phyloP scores from a whole-genome alignment of 1,139 yeast genomes.

The Hansenula lynferdii region DNA sequence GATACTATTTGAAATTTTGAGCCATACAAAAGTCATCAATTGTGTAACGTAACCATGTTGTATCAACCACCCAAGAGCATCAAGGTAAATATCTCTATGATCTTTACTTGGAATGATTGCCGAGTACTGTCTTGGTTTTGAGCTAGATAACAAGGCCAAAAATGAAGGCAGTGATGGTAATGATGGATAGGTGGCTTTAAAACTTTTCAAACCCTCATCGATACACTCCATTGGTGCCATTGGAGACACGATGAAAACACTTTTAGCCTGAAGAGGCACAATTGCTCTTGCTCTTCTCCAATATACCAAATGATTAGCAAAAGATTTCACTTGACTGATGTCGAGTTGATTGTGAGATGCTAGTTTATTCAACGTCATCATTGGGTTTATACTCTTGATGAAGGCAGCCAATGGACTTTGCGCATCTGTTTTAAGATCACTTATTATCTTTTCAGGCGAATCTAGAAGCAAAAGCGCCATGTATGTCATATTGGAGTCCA shows the following conservation, averaged over 20 bases:
- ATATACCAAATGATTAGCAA: constrained; percentile 80
- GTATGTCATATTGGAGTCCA: constrained; percentile 32
- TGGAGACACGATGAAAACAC: constrained; percentile 81
- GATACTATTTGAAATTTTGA: constrained; percentile 67
- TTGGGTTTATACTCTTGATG: constrained; percentile 61
- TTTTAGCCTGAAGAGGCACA: constrained; percentile 69
- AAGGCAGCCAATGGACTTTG: constrained; percentile 61
- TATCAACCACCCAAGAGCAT: constrained; percentile 81
- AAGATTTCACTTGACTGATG: constrained; percentile 54
- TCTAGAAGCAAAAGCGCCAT: constrained; percentile 68
- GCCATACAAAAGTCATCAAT: constrained; percentile 73
- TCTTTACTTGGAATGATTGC: constrained; percentile 78
- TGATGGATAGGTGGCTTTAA: constrained; percentile 64
- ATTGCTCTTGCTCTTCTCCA: constrained; percentile 91
- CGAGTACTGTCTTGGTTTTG: constrained; percentile 69
- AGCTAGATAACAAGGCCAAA: constrained; percentile 62
- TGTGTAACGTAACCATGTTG: constrained; percentile 81
- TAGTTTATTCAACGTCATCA: constrained; percentile 50
- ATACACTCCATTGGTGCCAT: constrained; percentile 68
- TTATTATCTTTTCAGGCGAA: constrained; percentile 70
- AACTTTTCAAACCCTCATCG: constrained; percentile 35
- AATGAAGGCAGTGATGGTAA: constrained; percentile 76
- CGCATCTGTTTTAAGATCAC: constrained; percentile 64
- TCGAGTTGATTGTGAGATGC: constrained; percentile 38
- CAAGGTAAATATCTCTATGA: constrained; percentile 70